Percentiles rank a stretch among this genome's conserved stretches.
phyloP scores from a whole-genome alignment of 2,329 filamentous ascomycete species.

The Aureobasidium sp. region DNA sequence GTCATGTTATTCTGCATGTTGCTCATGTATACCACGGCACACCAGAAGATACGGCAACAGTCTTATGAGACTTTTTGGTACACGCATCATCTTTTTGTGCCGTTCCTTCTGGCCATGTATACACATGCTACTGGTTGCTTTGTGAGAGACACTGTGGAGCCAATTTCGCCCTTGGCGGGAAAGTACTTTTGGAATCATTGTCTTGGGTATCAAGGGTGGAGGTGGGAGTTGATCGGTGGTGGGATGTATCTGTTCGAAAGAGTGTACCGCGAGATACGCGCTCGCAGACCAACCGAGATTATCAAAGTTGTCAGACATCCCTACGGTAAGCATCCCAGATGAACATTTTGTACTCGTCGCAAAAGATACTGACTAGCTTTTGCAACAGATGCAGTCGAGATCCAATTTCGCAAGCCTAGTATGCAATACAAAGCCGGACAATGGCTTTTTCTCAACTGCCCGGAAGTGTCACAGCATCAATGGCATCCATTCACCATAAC shows the following conservation, averaged over 20 bases:
- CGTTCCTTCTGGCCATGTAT: conserved; percentile 87
- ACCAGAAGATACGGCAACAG: conserved; percentile 88
- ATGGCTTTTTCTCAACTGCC: conserved; percentile 94
- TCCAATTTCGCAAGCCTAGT: conserved; percentile 91
- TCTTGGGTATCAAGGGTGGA: conserved; percentile 91
- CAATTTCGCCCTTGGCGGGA: conserved; percentile 78
- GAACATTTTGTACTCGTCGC: conserved; percentile 1
- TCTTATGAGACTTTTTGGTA: conserved; percentile 99
- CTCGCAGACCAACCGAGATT: conserved; percentile 77
- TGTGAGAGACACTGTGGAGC: conserved; percentile 69
- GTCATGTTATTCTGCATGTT: conserved; percentile 99
- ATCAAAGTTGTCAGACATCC: conserved; percentile 92
- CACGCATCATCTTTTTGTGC: conserved; percentile 96
- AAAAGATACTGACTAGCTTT: not conserved
- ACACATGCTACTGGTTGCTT: conserved; percentile 96
- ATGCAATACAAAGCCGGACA: conserved; percentile 98
- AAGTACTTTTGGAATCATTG: conserved; percentile 83
- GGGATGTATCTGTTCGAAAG: conserved; percentile 81
- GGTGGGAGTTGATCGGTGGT: conserved; percentile 87
- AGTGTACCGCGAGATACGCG: conserved; percentile 82
- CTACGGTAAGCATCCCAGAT: conserved; percentile 62
- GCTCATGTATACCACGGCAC: conserved; percentile 93
- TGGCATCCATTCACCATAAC: conserved; percentile 99
- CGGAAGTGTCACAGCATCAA: conserved; percentile 78
- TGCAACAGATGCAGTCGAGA: conserved; percentile 75